A percentile compares a stretch with the other conserved stretches of the same genome.
Conservation (phyloP, 139 green algal species). For the Micromonas commoda region DNA sequence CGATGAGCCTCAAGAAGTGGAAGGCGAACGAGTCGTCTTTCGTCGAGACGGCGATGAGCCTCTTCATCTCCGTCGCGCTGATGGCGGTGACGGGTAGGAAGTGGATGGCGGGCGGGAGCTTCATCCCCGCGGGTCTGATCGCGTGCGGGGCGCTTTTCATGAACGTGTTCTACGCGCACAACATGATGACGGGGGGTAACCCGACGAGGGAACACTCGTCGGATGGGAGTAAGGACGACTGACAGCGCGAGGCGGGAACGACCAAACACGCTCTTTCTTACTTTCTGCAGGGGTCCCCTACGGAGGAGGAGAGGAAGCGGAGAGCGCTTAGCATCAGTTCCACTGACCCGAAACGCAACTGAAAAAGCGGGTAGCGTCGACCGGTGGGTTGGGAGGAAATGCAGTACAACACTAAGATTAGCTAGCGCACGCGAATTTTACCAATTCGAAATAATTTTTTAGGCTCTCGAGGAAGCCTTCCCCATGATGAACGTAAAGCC, state of each 20-base stretch:
- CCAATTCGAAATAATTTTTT: background rate
- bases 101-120: background rate
- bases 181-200: conserved; percentile 12
- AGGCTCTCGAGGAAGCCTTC: background rate
- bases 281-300: background rate
- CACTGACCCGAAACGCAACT: background rate
- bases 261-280: background rate
- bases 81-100: background rate
- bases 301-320: background rate
- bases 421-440: background rate
- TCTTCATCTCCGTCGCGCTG: background rate
- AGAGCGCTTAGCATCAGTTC: background rate
- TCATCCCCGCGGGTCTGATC: conserved; percentile 17
- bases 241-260: background rate
- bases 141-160: background rate
- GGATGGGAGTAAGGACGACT: conserved; percentile 3
- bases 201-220: conserved; percentile 6
- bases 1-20: background rate
- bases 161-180: conserved; percentile 13
- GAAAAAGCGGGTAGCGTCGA: background rate
- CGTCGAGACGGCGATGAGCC: background rate
- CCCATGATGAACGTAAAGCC: background rate
- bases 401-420: background rate
- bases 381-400: background rate
- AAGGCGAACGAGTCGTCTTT: too few relatives aligned